These are phyloP conservation scores for Leptographium procerum DNA, from an alignment of 2,329 filamentous ascomycete species.

Conservation along the genomic window DNA sequence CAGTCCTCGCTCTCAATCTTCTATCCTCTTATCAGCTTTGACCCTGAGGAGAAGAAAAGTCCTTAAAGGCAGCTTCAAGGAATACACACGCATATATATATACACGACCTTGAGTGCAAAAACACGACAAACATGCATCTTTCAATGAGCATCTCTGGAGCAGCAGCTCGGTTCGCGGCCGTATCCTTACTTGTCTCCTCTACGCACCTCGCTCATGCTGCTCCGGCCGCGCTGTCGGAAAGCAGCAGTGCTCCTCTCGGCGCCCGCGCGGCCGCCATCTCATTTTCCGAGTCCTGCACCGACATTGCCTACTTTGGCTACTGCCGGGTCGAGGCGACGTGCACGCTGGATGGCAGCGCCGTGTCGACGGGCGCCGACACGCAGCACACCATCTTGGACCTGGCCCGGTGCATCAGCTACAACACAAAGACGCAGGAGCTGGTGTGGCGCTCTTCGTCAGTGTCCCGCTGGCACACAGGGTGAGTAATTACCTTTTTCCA, in stretches of 20 bases:
- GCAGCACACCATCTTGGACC: conserved; percentile 8
- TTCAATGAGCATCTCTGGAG: not conserved
- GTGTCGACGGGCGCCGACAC: not conserved
- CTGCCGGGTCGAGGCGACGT: conserved; percentile 11
- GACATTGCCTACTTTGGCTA: conserved; percentile 9
- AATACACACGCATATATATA: too few relatives aligned
- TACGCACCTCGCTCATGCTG: not conserved
- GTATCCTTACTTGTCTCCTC: not conserved
- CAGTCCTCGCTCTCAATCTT: not conserved
- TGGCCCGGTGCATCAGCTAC: conserved; percentile 10
- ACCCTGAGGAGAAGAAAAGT: too few relatives aligned
- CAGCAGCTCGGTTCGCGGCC: not conserved
- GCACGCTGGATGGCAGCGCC: conserved; percentile 4
- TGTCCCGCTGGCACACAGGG: conserved; percentile 3
- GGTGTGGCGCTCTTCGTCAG: conserved; percentile 5
- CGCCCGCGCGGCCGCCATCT: not conserved
- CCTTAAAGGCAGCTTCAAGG: too few relatives aligned
- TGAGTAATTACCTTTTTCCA: not conserved
- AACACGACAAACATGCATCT: not conserved
- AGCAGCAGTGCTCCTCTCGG: not conserved
- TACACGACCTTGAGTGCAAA: too few relatives aligned
- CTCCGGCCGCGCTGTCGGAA: too few relatives aligned
- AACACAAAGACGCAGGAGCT: not conserved
- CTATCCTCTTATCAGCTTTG: not conserved
- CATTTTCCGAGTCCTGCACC: conserved; percentile 6